Base-by-base conservation (phyloP, 1,139 yeast genomes). In the Yamadazyma diddensiae region DNA sequence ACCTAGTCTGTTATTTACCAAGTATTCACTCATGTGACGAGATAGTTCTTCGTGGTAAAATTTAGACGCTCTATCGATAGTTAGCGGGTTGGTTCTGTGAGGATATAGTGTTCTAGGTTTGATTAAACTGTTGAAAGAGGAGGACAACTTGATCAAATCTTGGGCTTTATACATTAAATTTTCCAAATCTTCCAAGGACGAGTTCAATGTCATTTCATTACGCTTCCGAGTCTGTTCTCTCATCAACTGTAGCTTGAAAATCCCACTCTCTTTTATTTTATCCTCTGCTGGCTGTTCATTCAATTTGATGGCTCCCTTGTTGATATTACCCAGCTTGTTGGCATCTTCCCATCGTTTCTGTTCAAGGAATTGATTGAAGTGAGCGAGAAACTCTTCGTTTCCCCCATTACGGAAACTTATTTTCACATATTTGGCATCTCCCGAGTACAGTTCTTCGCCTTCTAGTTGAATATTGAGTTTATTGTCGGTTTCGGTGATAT, bases 91-190 rank as follows among this genome's bases (percentile, higher is more conserved):
- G 5, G 42, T 14, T 32, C 40, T 31, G 21, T 31, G 22, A 32
- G n/a, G 21, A 13, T 26, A 26, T 17, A 15, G 13, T 11, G 32
- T 24, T 20, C 28, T 29, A 12, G 49, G 41, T 34, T 54, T 57
- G 6, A 61, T 41, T 8, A 63, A 40, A 10, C 59, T 41, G 45
- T 72, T 65, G 54, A 77, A 70, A 27, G 75, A 59, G 30, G 69
- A 64, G 16, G 82, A 55, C 20, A 88, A 57, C 28, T 68, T 64
- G 26, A 82, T 75, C 30, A 90, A 71, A 36, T 88, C 94, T 46
- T 78, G 78, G 1, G 90, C 94, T 41, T 84, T 75, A 16, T 78
- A 70, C 82, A 87, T 81, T 31, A 90, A 62, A 28, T 82, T 82
- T 41, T 82, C 82, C 29, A 90, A 59, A 53, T 87, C 96, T 34